Base-by-base conservation (phyloP, 163 green algal species). In the Scenedesmus sp. region DNA sequence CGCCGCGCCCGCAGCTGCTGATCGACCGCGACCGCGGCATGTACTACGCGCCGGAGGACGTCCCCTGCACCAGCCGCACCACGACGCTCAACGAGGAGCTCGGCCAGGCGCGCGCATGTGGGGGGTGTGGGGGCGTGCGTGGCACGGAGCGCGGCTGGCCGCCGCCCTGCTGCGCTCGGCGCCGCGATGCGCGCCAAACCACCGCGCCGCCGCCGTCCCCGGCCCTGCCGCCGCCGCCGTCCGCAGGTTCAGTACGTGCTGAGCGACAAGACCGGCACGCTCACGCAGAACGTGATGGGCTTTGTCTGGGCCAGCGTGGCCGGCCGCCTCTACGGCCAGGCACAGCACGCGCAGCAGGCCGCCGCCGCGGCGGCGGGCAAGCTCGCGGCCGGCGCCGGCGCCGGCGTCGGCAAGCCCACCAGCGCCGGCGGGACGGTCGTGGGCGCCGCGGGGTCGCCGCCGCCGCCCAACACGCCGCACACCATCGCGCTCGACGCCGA, bases 71-170 rank as follows among this genome's bases (percentile, higher is more conserved):
- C 53, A 90, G 84, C 80, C 84, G 87, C 44, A 95, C 90, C 57
- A 92, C 90, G 50, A 96, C 89, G 33, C 87, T 97, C 17, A 97
- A 96, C 74, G 92, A 97, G 85, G 94, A 98, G 64, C 85, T 98
- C 56, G 94, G 94, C 4, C 89, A 93, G 81, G 86, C 94, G 22
- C 33, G 89, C 53, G n/a, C 94, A 95, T 70, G 89, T 97, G 28
- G 88, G 97, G 70, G 90, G 81, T n/a, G 93, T 29, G 58, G 58
- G 20, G 26, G 28, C 29, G 26, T 24, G 39, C 39, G n/a, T n/a
- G n/a, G n/a, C n/a, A n/a, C n/a, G n/a, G n/a, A n/a, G n/a, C n/a
- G n/a, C n/a, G n/a, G n/a, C n/a, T n/a, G n/a, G n/a, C n/a, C n/a
- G n/a, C n/a, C n/a, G n/a, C n/a, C n/a, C n/a, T n/a, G n/a, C n/a